Base-by-base conservation (phyloP, 1,139 yeast genomes). In the Blastobotrys ciferrii region DNA sequence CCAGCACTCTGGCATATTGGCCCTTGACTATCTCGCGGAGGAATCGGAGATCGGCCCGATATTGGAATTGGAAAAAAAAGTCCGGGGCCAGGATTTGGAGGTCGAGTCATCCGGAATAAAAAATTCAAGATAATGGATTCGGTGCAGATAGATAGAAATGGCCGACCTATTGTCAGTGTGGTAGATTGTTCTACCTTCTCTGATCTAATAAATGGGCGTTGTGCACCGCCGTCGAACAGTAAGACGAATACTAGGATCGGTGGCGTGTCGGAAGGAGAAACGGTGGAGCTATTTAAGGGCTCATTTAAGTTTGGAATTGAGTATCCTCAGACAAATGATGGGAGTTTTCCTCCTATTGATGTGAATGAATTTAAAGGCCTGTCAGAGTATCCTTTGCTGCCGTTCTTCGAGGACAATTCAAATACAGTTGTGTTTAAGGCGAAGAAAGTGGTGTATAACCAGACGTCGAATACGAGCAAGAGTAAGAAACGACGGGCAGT, bases 141-240 rank as follows among this genome's bases (percentile, higher is more conserved):
- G 15, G 36, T 41, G n/a, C 18, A 17, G 15, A 18, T 19, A 11
- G 33, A 14, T 17, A 13, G 28, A 20, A 17, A 41, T 5, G 36
- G n/a, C 32, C 14, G 42, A 12, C 41, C 45, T 38, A 9, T 32
- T 39, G 20, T 47, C 32, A 23, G 37, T 20, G 25, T 32, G 41
- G 31, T 46, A 32, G 44, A 35, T 39, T 18, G 15, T 18, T 18
- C 40, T 14, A 19, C 14, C 5, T 36, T 36, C 18, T 36, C 40
- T 6, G 40, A 36, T 13, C 19, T 36, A 13, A 19, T 36, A 15
- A 36, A 36, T 36, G 40, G 40, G 6, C 11, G 28, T 2, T n/a
- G 17, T n/a, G 17, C 38, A 13, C 11, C 40, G 25, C 28, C 19
- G 7, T 4, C 40, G 18, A 36, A 36, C 6, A 19, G 3, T 5